Conservation (phyloP, 1,139 yeast species). For the Hyphopichia buzzinii region DNA sequence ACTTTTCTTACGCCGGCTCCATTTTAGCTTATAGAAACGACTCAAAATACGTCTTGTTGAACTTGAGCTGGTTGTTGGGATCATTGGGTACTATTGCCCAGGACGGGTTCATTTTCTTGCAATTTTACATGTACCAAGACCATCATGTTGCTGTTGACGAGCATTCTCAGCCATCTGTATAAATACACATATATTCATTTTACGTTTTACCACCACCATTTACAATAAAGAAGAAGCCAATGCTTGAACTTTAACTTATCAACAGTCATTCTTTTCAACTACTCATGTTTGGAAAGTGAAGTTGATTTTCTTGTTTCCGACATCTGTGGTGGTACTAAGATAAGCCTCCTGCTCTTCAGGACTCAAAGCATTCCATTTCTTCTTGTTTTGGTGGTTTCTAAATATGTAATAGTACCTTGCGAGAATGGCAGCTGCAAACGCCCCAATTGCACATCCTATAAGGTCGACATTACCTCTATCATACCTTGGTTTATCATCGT, state of each 20-base stretch:
- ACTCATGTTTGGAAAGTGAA: constrained; percentile 34
- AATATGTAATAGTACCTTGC: constrained; percentile 33
- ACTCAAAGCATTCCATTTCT: constrained; percentile 43
- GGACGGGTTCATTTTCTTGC: constrained; percentile 61
- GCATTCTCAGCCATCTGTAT: constrained; percentile 10
- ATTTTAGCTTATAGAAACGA: constrained; percentile 67
- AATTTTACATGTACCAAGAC: constrained; percentile 58
- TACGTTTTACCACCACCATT: too few relatives aligned
- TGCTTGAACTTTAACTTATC: too few relatives aligned
- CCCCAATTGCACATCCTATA: constrained; percentile 17
- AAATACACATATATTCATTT: too few relatives aligned
- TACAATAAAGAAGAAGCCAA: too few relatives aligned
- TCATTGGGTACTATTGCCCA: constrained; percentile 72
- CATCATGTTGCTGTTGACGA: constrained; percentile 15
- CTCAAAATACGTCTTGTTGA: constrained; percentile 54
- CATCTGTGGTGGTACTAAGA: constrained; percentile 36
- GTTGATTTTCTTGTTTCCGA: constrained; percentile 53
- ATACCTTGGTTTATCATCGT: constrained; percentile 27
- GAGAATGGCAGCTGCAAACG: constrained; percentile 13
- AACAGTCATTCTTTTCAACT: too few relatives aligned
- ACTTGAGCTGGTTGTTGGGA: constrained; percentile 73
- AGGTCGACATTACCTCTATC: constrained; percentile 23
- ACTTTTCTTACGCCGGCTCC: constrained; percentile 74
- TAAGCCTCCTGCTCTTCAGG: constrained; percentile 45
- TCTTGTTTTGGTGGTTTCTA: constrained; percentile 42